Conservation (phyloP, 2,329 filamentous ascomycete species). For the Ilyonectria destructans region DNA sequence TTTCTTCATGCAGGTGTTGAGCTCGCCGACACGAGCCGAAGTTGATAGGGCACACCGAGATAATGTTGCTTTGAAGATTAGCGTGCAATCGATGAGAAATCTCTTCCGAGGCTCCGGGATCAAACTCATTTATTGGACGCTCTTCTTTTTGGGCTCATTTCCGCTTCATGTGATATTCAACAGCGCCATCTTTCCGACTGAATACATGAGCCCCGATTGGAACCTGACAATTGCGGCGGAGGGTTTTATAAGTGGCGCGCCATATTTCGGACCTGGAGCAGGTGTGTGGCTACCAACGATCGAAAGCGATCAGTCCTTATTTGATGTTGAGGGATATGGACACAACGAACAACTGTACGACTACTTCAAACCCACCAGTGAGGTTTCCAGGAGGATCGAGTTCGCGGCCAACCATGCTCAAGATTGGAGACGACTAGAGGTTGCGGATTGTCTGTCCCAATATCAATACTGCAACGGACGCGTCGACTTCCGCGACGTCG, state of each 20-base stretch:
- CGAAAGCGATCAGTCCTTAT: too few relatives aligned
- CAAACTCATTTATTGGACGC: slow-evolving; percentile 11
- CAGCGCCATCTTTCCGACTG: slow-evolving; percentile 2
- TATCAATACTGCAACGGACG: background rate
- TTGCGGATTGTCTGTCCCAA: too few relatives aligned
- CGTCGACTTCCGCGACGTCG: background rate
- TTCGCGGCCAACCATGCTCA: background rate
- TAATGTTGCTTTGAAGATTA: slow-evolving; percentile 29
- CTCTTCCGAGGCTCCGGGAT: slow-evolving; percentile 3
- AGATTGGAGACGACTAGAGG: too few relatives aligned
- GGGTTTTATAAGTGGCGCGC: too few relatives aligned
- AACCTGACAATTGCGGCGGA: too few relatives aligned
- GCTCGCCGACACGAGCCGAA: slow-evolving; percentile 65
- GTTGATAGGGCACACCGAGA: slow-evolving; percentile 63
- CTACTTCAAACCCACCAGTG: background rate
- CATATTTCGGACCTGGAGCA: too few relatives aligned
- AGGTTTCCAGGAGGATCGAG: background rate
- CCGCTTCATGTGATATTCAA: slow-evolving; percentile 31
- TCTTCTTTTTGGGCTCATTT: slow-evolving; percentile 24
- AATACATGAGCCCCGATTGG: too few relatives aligned
- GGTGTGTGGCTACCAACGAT: too few relatives aligned
- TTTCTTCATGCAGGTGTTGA: slow-evolving; percentile 68
- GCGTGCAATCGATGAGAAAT: slow-evolving; percentile 38
- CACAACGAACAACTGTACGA: background rate
- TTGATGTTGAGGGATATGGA: too few relatives aligned